These are phyloP conservation scores for Phaeoacremonium minimum DNA, from an alignment of 2,329 filamentous ascomycete species.

Conservation along the genomic window DNA sequence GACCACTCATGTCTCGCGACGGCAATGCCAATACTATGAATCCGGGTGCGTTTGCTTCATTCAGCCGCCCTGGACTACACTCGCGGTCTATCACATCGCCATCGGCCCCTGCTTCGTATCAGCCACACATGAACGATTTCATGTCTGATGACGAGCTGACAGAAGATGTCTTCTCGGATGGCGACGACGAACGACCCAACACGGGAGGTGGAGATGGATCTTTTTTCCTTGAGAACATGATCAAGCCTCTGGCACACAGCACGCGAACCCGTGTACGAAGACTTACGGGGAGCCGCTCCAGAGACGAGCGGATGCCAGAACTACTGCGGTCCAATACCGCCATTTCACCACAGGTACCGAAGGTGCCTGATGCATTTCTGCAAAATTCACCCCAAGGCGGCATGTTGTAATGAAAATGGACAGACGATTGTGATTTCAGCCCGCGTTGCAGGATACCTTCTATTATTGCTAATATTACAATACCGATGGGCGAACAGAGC, in stretches of 20 bases:
- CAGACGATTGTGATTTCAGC: no score
- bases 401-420: constrained; percentile 21
- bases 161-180: constrained; percentile 76
- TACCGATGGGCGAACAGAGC: no score
- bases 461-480: no score
- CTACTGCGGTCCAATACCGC: constrained; percentile 14
- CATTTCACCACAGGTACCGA: constrained; percentile 33
- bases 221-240: constrained; percentile 57
- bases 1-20: constrained; percentile 56
- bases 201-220: constrained; percentile 35
- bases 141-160: constrained; percentile 72
- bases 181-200: constrained; percentile 53
- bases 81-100: constrained; percentile 83
- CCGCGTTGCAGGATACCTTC: no score
- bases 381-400: constrained; percentile 25
- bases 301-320: constrained; percentile 21
- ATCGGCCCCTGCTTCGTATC: constrained; percentile 50
- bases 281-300: constrained; percentile 52
- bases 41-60: constrained; percentile 51
- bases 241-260: constrained; percentile 52
- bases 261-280: constrained; percentile 57
- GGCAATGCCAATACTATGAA: constrained; percentile 59
- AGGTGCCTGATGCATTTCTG: constrained; percentile 28
- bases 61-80: constrained; percentile 65
- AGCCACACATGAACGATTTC: constrained; percentile 54